Evolutionary conservation across 768 basidiomycete genomes (phyloP).

Genomic region (Lactarius sp.): DNA sequence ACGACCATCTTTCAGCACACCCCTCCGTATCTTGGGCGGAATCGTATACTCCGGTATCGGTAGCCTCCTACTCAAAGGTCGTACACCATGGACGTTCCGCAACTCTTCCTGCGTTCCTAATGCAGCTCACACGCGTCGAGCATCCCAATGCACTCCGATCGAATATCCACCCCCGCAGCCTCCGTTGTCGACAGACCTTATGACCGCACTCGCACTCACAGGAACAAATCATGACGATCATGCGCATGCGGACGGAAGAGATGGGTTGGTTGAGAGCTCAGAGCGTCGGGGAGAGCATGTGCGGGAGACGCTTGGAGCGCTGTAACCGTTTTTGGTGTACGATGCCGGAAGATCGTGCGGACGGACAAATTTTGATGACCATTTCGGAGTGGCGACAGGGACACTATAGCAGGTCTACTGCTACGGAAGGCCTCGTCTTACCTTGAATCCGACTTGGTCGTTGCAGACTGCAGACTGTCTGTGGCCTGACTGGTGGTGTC

Average conservation of each 20-base stretch:
- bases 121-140: constrained; percentile 64
- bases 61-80: constrained; percentile 74
- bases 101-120: constrained; percentile 52
- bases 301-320: too few relatives aligned
- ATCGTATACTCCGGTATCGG: constrained; percentile 88
- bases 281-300: constrained; percentile 56
- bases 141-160: constrained; percentile 65
- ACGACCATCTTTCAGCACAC: constrained; percentile 80
- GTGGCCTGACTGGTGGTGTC: too few relatives aligned
- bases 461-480: too few relatives aligned
- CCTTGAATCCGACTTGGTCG: too few relatives aligned
- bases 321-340: too few relatives aligned
- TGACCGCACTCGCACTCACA: constrained; percentile 86
- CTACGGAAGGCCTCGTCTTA: too few relatives aligned
- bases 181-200: constrained; percentile 86
- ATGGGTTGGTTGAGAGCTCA: constrained; percentile 39
- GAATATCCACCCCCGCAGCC: constrained; percentile 84
- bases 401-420: too few relatives aligned
- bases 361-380: too few relatives aligned
- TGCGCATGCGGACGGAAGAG: constrained; percentile 50
- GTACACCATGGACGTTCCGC: constrained; percentile 89
- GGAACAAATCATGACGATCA: constrained; percentile 97
- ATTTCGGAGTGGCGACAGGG: too few relatives aligned
- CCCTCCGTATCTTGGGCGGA: constrained; percentile 82
- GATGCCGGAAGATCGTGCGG: too few relatives aligned